These are phyloP conservation scores for Saccharomyces hybrid DNA, from an alignment of 1,139 yeast species.

Conservation along the genomic window DNA sequence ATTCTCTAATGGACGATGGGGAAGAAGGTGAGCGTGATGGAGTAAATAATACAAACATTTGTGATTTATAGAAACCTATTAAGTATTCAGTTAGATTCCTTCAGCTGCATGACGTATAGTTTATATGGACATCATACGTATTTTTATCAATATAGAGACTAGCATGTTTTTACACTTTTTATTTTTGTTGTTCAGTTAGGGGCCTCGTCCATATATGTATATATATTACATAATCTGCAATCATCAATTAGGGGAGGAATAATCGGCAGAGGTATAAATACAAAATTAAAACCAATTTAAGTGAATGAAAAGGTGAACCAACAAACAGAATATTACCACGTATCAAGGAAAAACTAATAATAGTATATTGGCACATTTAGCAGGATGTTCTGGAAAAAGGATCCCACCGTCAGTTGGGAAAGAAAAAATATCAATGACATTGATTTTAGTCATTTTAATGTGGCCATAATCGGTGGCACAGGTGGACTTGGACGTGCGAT, in stretches of 20 bases:
- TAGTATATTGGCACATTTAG: neutral
- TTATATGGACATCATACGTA: no score
- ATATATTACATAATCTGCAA: neutral
- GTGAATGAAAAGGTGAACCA: neutral
- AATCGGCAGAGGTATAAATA: neutral
- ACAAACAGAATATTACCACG: neutral
- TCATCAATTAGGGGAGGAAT: neutral
- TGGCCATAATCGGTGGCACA: conserved; percentile 35
- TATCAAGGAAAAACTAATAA: neutral
- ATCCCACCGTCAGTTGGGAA: conserved; percentile 3
- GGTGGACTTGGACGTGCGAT: conserved; percentile 36
- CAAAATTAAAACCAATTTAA: neutral
- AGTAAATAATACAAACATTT: neutral
- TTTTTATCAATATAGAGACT: no score
- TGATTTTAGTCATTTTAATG: conserved; percentile 13
- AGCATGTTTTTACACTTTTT: no score
- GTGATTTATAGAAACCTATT: neutral
- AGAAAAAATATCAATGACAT: neutral
- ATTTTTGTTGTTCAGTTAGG: neutral
- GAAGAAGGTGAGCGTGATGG: conserved; percentile 6
- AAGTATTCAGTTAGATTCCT: neutral
- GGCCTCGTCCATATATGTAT: neutral
- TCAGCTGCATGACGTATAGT: neutral
- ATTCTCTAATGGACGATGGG: conserved; percentile 14
- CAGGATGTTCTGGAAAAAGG: conserved; percentile 2